Evolutionary conservation across 768 basidiomycete genomes (phyloP), one percentile per base, ranked within the genome.

Genomic region (Exidia glandulosa): DNA sequence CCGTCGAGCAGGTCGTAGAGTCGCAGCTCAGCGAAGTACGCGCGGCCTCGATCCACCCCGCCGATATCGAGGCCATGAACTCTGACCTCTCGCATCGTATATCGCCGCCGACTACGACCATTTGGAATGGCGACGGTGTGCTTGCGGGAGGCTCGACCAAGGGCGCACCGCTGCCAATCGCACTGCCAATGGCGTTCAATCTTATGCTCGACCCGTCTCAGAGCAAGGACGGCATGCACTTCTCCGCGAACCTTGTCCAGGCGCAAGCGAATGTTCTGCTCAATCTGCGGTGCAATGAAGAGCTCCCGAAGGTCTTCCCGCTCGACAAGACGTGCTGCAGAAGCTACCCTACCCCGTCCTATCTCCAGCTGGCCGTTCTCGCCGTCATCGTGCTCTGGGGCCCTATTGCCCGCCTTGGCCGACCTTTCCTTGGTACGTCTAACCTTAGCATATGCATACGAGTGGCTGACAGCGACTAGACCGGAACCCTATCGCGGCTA

Each of bases 31-130:
- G 83, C 0, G 69, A 74, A 2, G 82, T 84, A 31, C 80, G 90
- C 58, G 81, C 82, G 5, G 66, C 74, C 30, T 86, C 84, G 10
- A 88, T 96, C 77, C 81, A 81, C 59, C 76, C 82, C 29, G 80
- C 86, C 14, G 90, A 94, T 66, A 86, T 94, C 59, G 87, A 91
- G 65, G 88, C 87, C 41, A 94, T 96, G 91, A 95, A 96, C 70
- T 85, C 87, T 2, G 87, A 90, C 69, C 77, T 94, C 57, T 77
- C 76, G 61, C 87, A 90, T 67, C 82, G 88, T 57, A 79, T 90
- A 25, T 70, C 76, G 61, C 74, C 75, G 52, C 66, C 71, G 41
- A 61, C 63, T 19, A 61, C 25, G 25, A 41, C 41, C 3, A 27
- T 54, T 10, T 54, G 50, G 50, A 54, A 31, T 25, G 14, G 30